Percentiles rank a stretch among this genome's conserved stretches.
Evolutionary conservation across 768 basidiomycete genomes (phyloP).

Genomic region (Roridomyces roridus): DNA sequence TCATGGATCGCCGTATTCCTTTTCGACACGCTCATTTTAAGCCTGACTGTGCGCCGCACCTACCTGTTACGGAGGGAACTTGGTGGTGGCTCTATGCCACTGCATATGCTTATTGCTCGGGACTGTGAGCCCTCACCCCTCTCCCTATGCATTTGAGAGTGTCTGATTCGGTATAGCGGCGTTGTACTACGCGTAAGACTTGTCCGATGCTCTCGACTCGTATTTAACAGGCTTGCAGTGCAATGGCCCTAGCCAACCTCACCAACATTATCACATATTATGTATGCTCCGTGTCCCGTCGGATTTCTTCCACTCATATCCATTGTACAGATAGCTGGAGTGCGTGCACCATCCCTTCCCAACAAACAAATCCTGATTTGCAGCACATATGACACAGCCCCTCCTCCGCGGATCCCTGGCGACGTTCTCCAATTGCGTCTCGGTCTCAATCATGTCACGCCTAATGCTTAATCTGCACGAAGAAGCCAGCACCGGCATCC

Average conservation of each 20-base stretch:
- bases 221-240: not conserved
- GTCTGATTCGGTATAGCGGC: not conserved
- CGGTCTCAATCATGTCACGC: not conserved
- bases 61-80: not conserved
- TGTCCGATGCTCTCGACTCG: not conserved
- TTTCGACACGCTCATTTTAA: not conserved
- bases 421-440: conserved; percentile 4
- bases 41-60: not conserved
- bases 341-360: not conserved
- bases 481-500: not conserved
- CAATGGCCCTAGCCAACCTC: conserved; percentile 6
- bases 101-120: not conserved
- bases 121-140: not conserved
- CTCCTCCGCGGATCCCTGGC: not conserved
- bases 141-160: not conserved
- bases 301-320: not conserved
- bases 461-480: conserved; percentile 4
- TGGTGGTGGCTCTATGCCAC: not conserved
- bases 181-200: too few relatives aligned
- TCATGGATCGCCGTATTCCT: not conserved
- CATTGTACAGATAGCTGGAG: not conserved
- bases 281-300: not conserved
- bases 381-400: too few relatives aligned
- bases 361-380: too few relatives aligned
- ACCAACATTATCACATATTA: not conserved